Percentiles rank a stretch among this genome's conserved stretches.
These are phyloP conservation scores for Fusarium siculi DNA, from an alignment of 2,329 filamentous ascomycete species.

Conservation along the genomic window DNA sequence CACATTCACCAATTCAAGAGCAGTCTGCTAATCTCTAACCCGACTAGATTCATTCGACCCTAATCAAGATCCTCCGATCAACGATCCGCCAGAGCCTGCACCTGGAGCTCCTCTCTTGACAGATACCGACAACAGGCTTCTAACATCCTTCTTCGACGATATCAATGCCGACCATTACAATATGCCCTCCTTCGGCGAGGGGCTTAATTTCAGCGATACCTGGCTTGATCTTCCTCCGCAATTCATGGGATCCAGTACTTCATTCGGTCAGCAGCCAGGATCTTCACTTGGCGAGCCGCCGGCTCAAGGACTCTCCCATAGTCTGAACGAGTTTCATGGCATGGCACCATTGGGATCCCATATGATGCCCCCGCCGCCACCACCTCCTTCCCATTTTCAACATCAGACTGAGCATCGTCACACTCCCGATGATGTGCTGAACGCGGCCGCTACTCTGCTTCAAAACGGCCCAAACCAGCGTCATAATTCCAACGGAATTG, in stretches of 20 bases:
- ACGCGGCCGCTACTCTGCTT: constrained; percentile 64
- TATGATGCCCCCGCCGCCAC: constrained; percentile 52
- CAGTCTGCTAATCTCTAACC: constrained; percentile 41
- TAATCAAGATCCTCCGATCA: constrained; percentile 57
- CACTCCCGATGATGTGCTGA: constrained; percentile 65
- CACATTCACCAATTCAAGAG: background rate
- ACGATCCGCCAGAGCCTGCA: constrained; percentile 69
- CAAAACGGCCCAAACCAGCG: constrained; percentile 54
- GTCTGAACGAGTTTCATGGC: constrained; percentile 35
- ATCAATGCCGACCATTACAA: constrained; percentile 63
- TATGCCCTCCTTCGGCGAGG: constrained; percentile 61
- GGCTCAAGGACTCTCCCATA: constrained; percentile 34
- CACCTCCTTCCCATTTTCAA: constrained; percentile 38
- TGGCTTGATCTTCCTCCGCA: constrained; percentile 71
- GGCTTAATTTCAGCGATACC: constrained; percentile 60
- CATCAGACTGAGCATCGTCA: constrained; percentile 46
- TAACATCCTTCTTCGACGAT: constrained; percentile 68
- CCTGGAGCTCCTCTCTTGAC: constrained; percentile 73
- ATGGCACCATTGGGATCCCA: constrained; percentile 42
- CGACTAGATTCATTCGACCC: constrained; percentile 58
- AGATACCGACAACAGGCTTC: constrained; percentile 67
- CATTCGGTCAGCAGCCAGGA: constrained; percentile 65
- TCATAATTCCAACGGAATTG: constrained; percentile 42
- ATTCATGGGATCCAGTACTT: constrained; percentile 74
- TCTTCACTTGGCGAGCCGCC: constrained; percentile 42